These are phyloP conservation scores for Chlorella ohadii DNA, from an alignment of 139 green algal species.

Conservation along the genomic window DNA sequence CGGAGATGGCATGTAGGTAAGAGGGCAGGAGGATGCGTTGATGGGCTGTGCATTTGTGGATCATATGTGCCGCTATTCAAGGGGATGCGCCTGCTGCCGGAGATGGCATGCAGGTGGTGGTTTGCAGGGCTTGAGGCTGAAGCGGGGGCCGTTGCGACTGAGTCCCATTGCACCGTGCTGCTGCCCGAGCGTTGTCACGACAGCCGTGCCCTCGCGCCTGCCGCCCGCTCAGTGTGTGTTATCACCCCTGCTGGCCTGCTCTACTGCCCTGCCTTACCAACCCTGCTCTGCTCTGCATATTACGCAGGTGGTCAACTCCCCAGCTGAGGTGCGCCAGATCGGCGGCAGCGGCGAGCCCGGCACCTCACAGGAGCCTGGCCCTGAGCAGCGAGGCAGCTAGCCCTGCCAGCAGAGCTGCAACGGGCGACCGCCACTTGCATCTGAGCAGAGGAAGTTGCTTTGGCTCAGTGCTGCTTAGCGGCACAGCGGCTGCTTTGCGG, in stretches of 20 bases:
- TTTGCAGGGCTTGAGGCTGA: no score
- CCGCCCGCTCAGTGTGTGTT: no score
- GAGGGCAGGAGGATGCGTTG: neutral
- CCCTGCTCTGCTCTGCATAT: neutral
- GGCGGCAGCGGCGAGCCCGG: neutral
- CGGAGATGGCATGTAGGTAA: conserved; percentile 22
- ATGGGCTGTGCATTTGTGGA: no score
- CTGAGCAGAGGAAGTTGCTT: no score
- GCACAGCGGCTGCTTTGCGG: no score
- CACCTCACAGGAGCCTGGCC: neutral
- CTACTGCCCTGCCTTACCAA: neutral
- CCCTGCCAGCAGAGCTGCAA: no score
- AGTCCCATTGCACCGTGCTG: no score
- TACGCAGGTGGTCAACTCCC: neutral
- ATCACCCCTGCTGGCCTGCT: neutral
- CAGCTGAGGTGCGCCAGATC: neutral
- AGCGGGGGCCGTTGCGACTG: no score
- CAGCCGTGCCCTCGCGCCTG: no score
- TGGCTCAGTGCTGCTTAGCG: no score
- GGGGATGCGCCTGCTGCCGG: conserved; percentile 25
- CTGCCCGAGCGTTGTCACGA: no score
- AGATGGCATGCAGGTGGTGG: conserved; percentile 31
- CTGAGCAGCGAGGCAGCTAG: neutral
- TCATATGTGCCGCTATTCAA: conserved; percentile 9
- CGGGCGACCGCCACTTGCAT: no score